These are phyloP conservation scores for Tolypocladium cylindrosporum DNA, from an alignment of 2,329 filamentous ascomycete species.

Conservation along the genomic window DNA sequence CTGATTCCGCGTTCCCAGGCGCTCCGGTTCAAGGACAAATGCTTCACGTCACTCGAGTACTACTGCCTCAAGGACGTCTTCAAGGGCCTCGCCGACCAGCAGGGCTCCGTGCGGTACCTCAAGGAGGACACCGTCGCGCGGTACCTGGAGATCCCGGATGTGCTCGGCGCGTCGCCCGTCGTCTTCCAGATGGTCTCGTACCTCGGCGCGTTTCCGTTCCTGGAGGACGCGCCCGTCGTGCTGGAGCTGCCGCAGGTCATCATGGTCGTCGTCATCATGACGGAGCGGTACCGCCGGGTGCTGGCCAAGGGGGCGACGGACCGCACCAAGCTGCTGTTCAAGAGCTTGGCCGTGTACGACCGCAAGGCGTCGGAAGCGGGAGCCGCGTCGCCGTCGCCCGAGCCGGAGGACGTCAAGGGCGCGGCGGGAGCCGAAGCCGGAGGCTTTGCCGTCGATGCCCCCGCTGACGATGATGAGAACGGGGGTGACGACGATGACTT, in stretches of 20 bases:
- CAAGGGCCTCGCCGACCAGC: slow-evolving; percentile 54
- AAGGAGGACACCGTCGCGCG: slow-evolving; percentile 59
- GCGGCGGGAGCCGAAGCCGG: neutral
- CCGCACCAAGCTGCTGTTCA: slow-evolving; percentile 57
- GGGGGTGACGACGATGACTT: slow-evolving; percentile 49
- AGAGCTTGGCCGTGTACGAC: slow-evolving; percentile 63
- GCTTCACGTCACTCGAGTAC: slow-evolving; percentile 61
- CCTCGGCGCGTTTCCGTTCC: slow-evolving; percentile 64
- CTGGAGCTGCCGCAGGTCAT: slow-evolving; percentile 60
- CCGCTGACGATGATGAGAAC: slow-evolving; percentile 31
- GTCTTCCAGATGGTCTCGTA: slow-evolving; percentile 64
- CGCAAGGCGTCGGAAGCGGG: slow-evolving; percentile 34
- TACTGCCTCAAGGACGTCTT: slow-evolving; percentile 69
- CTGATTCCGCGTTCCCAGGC: slow-evolving; percentile 30
- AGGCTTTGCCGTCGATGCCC: slow-evolving; percentile 37
- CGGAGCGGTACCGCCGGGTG: slow-evolving; percentile 56
- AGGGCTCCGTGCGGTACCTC: slow-evolving; percentile 53
- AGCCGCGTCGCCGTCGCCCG: neutral
- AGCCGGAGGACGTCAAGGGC: neutral
- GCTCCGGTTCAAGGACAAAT: slow-evolving; percentile 55
- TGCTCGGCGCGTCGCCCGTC: slow-evolving; percentile 55
- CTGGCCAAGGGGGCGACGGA: slow-evolving; percentile 47
- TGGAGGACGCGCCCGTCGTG: slow-evolving; percentile 59
- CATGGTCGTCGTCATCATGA: slow-evolving; percentile 64
- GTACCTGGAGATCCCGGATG: slow-evolving; percentile 65